Conservation (phyloP, 1,139 yeast species). For the Sugiyamaella xylanicola region DNA sequence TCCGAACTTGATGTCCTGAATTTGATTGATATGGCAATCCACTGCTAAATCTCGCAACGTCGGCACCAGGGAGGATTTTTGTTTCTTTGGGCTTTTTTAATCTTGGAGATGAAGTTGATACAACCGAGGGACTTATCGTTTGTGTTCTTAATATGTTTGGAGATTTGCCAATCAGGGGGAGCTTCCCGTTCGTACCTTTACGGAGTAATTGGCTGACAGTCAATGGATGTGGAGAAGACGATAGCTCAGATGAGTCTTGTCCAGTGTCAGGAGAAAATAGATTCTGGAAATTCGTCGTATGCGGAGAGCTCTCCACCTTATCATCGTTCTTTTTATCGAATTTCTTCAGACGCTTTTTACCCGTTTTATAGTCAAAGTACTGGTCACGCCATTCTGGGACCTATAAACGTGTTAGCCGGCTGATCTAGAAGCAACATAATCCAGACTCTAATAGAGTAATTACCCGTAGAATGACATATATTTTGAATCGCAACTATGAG, state of each 20-base stretch:
- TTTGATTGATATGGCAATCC: conserved; percentile 13
- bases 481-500: too few relatives aligned
- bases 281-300: background rate
- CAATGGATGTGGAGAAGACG: conserved; percentile 10
- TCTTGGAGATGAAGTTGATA: conserved; percentile 11
- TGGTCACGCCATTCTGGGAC: conserved; percentile 89
- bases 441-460: too few relatives aligned
- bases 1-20: conserved; percentile 11
- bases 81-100: conserved; percentile 3
- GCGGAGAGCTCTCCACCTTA: conserved; percentile 32
- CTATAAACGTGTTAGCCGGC: conserved; percentile 33
- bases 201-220: conserved; percentile 11
- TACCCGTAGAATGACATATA: too few relatives aligned
- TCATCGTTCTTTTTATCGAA: conserved; percentile 60
- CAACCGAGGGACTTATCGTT: conserved; percentile 6
- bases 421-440: background rate
- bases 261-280: background rate
- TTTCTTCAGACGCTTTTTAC: conserved; percentile 60
- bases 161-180: background rate
- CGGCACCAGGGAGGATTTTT: conserved; percentile 14
- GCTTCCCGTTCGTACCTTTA: conserved; percentile 2
- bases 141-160: background rate
- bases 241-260: background rate
- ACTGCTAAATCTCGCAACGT: conserved; percentile 22
- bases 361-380: conserved; percentile 73